phyloP scores from a whole-genome alignment of 805 yeast genomes.

The Lachancea sp. region DNA sequence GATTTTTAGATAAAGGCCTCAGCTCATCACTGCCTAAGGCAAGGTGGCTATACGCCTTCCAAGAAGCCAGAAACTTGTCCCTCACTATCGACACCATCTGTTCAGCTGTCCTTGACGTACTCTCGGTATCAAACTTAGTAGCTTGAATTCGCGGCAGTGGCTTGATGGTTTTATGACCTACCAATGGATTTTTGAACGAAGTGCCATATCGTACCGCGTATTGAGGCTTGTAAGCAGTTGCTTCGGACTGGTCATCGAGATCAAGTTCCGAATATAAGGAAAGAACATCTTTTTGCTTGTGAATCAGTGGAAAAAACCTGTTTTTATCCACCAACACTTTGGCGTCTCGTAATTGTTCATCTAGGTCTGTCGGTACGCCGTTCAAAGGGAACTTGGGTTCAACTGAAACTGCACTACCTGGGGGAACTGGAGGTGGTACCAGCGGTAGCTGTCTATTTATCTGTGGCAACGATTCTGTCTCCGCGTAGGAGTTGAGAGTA shows the following conservation, averaged over 20 bases:
- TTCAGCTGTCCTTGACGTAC: neutral
- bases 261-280: slow-evolving; percentile 1
- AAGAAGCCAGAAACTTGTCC: slow-evolving; percentile 37
- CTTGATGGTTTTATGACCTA: slow-evolving; percentile 17
- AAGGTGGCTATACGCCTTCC: slow-evolving; percentile 38
- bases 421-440: neutral
- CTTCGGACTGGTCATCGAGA: slow-evolving; percentile 17
- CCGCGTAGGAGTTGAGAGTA: slow-evolving; percentile 32
- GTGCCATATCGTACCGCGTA: slow-evolving; percentile 26
- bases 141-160: slow-evolving; percentile 25
- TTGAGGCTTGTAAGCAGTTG: slow-evolving; percentile 19
- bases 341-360: slow-evolving; percentile 19
- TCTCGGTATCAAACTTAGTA: slow-evolving; percentile 22
- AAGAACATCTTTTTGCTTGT: slow-evolving; percentile 6
- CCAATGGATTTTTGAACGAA: slow-evolving; percentile 17
- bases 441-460: slow-evolving; percentile 16
- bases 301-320: slow-evolving; percentile 35
- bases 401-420: neutral
- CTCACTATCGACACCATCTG: slow-evolving; percentile 29
- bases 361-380: neutral
- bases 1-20: slow-evolving; percentile 33
- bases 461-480: slow-evolving; percentile 31
- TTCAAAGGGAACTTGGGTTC: neutral
- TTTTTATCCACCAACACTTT: slow-evolving; percentile 30
- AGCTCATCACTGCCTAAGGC: slow-evolving; percentile 46